Evolutionary conservation across 2,329 filamentous ascomycete species (phyloP), one percentile per base, ranked within the genome.

Genomic region (Colletotrichum tropicale): DNA sequence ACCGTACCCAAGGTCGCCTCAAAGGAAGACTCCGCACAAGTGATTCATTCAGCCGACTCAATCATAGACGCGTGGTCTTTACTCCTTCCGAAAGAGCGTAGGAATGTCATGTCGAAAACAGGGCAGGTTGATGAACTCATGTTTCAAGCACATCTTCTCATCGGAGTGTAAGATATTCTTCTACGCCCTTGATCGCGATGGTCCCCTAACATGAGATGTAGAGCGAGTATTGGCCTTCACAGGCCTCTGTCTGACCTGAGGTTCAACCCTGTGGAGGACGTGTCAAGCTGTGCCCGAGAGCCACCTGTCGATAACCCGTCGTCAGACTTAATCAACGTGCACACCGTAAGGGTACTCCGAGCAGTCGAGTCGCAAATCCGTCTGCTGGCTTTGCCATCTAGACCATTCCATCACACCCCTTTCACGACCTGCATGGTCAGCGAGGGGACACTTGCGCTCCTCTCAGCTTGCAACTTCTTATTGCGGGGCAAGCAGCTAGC

Each of bases 391-490:
- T 75, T 87, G 6, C 85, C 86, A 0, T 78, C 78, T 0, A 77
- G 77, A 4, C 79, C 79, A 15, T 85, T 85, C 52, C 74, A 80
- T 58, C 85, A 87, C 70, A 84, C 81, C 0, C 86, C 86, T 0
- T 87, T 87, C 55, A 79, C 79, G 0, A 85, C 83, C 0, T 87
- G 86, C 78, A 87, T 87, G 84, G 76, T 86, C 15, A 85, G 81
- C 55, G 82, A 83, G 21, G 86, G 83, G 0, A 84, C 82, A 0
- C 78, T 87, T 4, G 78, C 83, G 3, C 79, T 83, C 5, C 77
- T 84, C 5, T 85, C 86, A 0, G 85, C 85, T 4, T 87, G 85
- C 75, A 81, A 79, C 16, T 83, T 80, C 67, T 71, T 84, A 26
- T 75, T 86, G n/a, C 79, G 78, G 9, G 83, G 81, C 0, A 78